A percentile compares a stretch with the other conserved stretches of the same genome.
Conservation (phyloP, 495 filamentous ascomycete species). For the Penicillium verhagenii region DNA sequence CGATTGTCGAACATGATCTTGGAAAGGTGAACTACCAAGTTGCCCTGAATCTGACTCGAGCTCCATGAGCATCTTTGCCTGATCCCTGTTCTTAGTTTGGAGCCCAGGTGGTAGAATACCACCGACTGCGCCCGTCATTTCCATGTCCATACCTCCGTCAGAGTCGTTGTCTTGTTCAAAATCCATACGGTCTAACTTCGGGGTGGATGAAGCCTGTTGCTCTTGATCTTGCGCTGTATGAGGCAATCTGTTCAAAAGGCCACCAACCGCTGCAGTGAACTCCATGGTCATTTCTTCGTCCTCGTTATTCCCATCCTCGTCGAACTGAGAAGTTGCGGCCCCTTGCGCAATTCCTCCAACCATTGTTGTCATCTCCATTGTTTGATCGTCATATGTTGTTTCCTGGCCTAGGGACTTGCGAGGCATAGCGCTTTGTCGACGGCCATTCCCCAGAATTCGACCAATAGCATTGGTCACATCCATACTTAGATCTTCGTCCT, state of each 20-base stretch:
- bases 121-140: constrained; percentile 71
- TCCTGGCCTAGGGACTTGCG: constrained; percentile 42
- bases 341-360: constrained; percentile 60
- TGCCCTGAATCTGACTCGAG: constrained; percentile 54
- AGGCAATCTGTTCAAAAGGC: constrained; percentile 50
- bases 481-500: constrained; percentile 74
- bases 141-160: constrained; percentile 57
- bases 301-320: constrained; percentile 53
- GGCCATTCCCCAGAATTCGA: constrained; percentile 63
- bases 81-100: constrained; percentile 38
- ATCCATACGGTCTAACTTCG: constrained; percentile 27
- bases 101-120: constrained; percentile 55
- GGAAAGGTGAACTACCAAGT: constrained; percentile 54
- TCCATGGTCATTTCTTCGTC: constrained; percentile 80
- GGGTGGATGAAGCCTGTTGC: constrained; percentile 21
- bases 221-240: constrained; percentile 20
- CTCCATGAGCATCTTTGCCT: constrained; percentile 61
- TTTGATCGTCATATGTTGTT: constrained; percentile 55
- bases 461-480: constrained; percentile 82
- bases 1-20: constrained; percentile 35
- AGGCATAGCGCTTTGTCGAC: constrained; percentile 32
- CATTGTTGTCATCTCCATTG: constrained; percentile 78
- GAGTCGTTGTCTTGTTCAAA: constrained; percentile 41
- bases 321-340: constrained; percentile 33
- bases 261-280: constrained; percentile 71